A percentile compares a stretch with the other conserved stretches of the same genome.
Evolutionary conservation across 371 early-diverging fungal species (phyloP).

Genomic region (Haplosporangium sp.): DNA sequence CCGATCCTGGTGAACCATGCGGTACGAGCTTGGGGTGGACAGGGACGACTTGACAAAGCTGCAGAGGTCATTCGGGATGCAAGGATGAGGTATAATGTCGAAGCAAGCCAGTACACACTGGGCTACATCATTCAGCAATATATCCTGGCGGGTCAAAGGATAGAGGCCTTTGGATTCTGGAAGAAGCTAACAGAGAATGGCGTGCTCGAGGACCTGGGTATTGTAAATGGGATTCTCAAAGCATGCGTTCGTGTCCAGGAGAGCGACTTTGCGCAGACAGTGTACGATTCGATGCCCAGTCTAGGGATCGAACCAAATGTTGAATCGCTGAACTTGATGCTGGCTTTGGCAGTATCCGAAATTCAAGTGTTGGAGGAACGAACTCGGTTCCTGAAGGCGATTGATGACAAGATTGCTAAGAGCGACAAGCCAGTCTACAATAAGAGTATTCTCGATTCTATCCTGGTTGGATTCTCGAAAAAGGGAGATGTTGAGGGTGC

Average conservation of each 20-base stretch:
- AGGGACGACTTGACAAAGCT: slow-evolving; percentile 32
- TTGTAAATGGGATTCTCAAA: slow-evolving; percentile 41
- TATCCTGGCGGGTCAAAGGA: slow-evolving; percentile 3
- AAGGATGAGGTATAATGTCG: not conserved
- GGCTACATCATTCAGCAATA: slow-evolving; percentile 42
- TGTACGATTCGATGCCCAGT: slow-evolving; percentile 30
- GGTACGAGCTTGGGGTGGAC: slow-evolving; percentile 49
- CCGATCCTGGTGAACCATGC: slow-evolving; percentile 49
- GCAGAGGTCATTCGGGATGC: slow-evolving; percentile 13
- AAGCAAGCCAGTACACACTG: slow-evolving; percentile 42
- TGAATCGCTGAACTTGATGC: slow-evolving; percentile 44
- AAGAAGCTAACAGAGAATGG: slow-evolving; percentile 1
- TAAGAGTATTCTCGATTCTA: slow-evolving; percentile 27
- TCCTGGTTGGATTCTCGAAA: slow-evolving; percentile 36
- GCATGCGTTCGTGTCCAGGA: slow-evolving; percentile 27
- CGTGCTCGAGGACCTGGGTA: slow-evolving; percentile 16
- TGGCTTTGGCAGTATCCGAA: slow-evolving; percentile 32
- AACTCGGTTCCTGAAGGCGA: slow-evolving; percentile 11
- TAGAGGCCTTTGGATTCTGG: slow-evolving; percentile 22
- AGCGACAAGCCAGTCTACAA: slow-evolving; percentile 25
- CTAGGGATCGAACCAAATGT: slow-evolving; percentile 26
- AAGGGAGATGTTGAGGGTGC: slow-evolving; percentile 51
- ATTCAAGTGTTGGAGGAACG: slow-evolving; percentile 26
- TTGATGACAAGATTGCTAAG: slow-evolving; percentile 15
- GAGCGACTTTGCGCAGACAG: slow-evolving; percentile 32